phyloP scores from a whole-genome alignment of 257 asterid species.

The Phtheirospermum japonicum region DNA sequence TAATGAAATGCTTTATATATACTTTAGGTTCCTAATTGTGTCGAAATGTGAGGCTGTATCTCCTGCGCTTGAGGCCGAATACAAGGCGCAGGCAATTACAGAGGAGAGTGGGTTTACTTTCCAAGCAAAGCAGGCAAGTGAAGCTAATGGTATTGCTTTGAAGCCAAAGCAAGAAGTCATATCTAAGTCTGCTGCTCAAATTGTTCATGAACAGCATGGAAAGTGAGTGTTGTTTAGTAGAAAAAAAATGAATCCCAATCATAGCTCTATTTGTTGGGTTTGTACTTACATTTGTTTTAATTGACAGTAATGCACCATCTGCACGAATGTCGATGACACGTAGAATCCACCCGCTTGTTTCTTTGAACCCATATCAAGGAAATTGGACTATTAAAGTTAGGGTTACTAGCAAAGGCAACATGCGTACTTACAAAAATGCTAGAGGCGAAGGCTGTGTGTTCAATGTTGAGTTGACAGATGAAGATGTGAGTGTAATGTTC shows the following conservation, averaged over 20 bases:
- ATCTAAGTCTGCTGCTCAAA: constrained; percentile 83
- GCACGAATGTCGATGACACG: constrained; percentile 87
- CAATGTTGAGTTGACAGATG: constrained; percentile 93
- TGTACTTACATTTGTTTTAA: constrained; percentile 7
- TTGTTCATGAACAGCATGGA: constrained; percentile 68
- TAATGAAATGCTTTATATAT: not conserved
- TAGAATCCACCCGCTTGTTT: constrained; percentile 79
- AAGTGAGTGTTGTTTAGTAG: constrained; percentile 60
- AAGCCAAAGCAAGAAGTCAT: constrained; percentile 69
- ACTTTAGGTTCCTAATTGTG: constrained; percentile 61
- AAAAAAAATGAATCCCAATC: not conserved
- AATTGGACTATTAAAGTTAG: constrained; percentile 89
- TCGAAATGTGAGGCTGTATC: constrained; percentile 66
- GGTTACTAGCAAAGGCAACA: constrained; percentile 73
- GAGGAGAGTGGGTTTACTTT: constrained; percentile 28
- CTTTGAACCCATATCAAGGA: constrained; percentile 92
- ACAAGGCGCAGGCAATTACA: constrained; percentile 23
- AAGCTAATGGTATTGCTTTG: constrained; percentile 34
- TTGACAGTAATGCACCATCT: constrained; percentile 71
- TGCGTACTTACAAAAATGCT: constrained; percentile 74
- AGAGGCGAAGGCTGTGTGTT: constrained; percentile 97
- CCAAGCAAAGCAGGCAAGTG: constrained; percentile 41
- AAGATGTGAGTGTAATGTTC: constrained; percentile 59
- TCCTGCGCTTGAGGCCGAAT: constrained; percentile 72
- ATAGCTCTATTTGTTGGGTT: not conserved